Evolutionary conservation across 495 filamentous ascomycete genomes (phyloP), one percentile per base, ranked within the genome.

Genomic region (Baudoinia panamericana): DNA sequence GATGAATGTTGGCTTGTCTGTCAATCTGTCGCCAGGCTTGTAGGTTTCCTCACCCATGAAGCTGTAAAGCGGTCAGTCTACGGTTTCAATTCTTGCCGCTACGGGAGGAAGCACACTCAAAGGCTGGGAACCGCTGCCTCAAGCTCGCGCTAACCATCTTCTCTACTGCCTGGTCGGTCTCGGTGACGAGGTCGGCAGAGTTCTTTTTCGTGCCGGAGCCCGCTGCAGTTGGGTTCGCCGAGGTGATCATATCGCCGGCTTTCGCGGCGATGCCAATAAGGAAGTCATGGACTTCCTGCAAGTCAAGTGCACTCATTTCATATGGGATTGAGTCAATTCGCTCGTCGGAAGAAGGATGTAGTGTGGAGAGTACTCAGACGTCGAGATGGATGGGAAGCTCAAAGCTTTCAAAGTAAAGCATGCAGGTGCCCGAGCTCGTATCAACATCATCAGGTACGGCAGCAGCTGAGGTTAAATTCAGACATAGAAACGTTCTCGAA

Each of bases 21-120:
- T 83, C 41, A 93, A 64, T 19, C 54, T 64, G 44, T 63, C 63
- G 39, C 76, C 72, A 20, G 80, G 69, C 32, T 77, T 60, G 68
- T 87, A 90, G 15, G 81, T 92, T 58, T 93, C 85, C 55, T 90
- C 83, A 54, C 83, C 83, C 45, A 87, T 69, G 58, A 90, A 87
- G 51, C 37, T 32, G 27, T 20, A 17, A 4, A n/a, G n/a, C n/a
- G n/a, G n/a, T n/a, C n/a, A n/a, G 26, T 29, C 9, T 29, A 9
- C 13, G 13, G 9, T 29, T 29, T 9, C 13, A 29, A 9, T 9
- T 13, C 26, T 29, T 29, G 9, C 12, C 7, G 5, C 23, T 7
- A n/a, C 20, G 38, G 24, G 7, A 45, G 55, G 13, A 30, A 25
- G 21, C 34, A 38, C 34, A 45, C 23, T 45, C 57, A 61, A 77